Evolutionary conservation across 225 moss, liverwort and hornwort genomes (phyloP).

Genomic region (Asterella californica): DNA sequence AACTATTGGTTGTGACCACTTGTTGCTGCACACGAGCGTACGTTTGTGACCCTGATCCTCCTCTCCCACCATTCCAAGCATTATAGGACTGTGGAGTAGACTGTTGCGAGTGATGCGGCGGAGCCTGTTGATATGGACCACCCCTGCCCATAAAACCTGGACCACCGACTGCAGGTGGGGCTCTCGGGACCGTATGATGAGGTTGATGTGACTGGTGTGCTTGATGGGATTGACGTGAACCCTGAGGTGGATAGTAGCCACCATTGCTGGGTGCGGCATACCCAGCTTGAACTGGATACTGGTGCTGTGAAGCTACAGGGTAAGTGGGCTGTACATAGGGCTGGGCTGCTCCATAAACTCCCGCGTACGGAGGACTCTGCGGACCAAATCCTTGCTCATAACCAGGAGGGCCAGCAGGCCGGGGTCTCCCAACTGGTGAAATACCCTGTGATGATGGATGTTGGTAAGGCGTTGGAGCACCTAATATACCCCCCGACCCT

Average conservation of each 20-base stretch:
- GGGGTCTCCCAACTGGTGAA: constrained; percentile 25
- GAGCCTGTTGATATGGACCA: constrained; percentile 26
- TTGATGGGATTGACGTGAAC: constrained; percentile 26
- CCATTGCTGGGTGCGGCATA: constrained; percentile 23
- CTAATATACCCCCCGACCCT: constrained; percentile 34
- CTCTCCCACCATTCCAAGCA: constrained; percentile 38
- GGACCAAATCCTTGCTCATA: constrained; percentile 43
- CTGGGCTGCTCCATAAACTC: constrained; percentile 33
- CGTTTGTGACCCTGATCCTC: constrained; percentile 6
- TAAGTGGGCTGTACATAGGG: constrained; percentile 26
- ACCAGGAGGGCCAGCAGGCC: constrained; percentile 54
- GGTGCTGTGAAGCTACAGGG: constrained; percentile 19
- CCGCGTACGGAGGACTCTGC: constrained; percentile 28
- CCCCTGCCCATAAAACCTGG: constrained; percentile 56
- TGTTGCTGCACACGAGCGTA: constrained; percentile 28
- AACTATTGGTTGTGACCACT: constrained; percentile 37
- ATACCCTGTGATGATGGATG: constrained; percentile 28
- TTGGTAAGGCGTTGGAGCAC: constrained; percentile 34
- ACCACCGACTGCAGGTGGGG: constrained; percentile 48
- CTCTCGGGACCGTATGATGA: constrained; percentile 43
- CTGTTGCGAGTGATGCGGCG: constrained; percentile 25
- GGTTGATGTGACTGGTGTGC: constrained; percentile 27
- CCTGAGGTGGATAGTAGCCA: constrained; percentile 31
- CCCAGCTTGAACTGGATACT: constrained; percentile 28
- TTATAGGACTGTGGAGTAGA: constrained; percentile 13